Base-by-base conservation (phyloP, 2,329 filamentous ascomycete genomes). In the Cephalotrichum gorgonifer region DNA sequence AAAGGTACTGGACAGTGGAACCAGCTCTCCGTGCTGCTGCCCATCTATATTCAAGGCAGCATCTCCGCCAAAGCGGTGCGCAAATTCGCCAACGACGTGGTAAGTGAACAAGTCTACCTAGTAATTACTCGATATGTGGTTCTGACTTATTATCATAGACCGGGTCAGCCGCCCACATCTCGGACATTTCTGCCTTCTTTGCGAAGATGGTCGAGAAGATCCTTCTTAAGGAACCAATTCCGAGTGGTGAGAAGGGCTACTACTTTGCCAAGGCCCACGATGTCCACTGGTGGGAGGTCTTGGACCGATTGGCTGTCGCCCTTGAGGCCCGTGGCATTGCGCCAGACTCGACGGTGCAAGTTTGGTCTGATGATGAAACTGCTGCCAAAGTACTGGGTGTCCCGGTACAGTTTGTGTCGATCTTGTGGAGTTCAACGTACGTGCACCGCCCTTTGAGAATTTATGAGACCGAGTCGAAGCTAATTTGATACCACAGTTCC, bases 1-100 rank as follows among this genome's bases (percentile, higher is more conserved):
- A 57, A 54, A 47, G 64, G 64, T 2, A 57, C 43, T 17, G 65
- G 64, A 3, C 45, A 57, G 52, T 58, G 56, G 51, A 65, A 60
- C 38, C 62, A 62, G 52, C 42, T 67, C 3, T 67, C 64, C 1
- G 56, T 65, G 4, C 58, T 54, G 9, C 58, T 66, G 2, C 64
- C 64, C 1, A 56, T 56, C 3, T 52, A 54, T n/a, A 45, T 62
- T 43, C 57, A 61, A 43, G 53, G 59, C 0, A 60, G 60, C 50
- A 60, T 65, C 4, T 51, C 51, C 30, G 50, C 56, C 8, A 61
- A 56, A 33, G 43, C 46, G 1, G 62, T 65, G 2, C 54, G 64
- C 46, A 65, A 61, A 45, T 66, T 68, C 33, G 59, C 62, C 4
- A 49, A 55, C 6, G 55, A 65, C 12, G 57, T 53, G 4, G 64